These are phyloP conservation scores for Debaryomyces robertsiae DNA, from an alignment of 1,139 yeast genomes.

Conservation along the genomic window DNA sequence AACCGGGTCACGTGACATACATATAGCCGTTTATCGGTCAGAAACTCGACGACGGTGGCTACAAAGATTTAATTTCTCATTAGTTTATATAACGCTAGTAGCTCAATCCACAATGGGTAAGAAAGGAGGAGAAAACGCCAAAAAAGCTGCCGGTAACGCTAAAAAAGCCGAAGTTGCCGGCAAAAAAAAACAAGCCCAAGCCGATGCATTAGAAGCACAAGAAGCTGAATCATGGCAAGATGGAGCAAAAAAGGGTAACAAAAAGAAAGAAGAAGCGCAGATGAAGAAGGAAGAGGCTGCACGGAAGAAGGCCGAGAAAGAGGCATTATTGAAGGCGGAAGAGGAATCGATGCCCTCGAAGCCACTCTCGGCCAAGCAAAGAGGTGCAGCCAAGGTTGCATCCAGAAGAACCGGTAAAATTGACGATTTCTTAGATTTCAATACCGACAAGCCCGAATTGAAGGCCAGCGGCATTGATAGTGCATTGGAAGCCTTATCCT, in stretches of 20 bases:
- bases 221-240: conserved; percentile 72
- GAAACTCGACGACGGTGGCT: conserved; percentile 4
- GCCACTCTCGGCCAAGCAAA: conserved; percentile 52
- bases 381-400: conserved; percentile 75
- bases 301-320: conserved; percentile 66
- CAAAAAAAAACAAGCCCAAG: conserved; percentile 59
- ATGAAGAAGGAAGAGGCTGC: conserved; percentile 66
- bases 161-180: conserved; percentile 69
- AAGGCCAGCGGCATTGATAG: conserved; percentile 76
- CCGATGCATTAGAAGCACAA: conserved; percentile 48
- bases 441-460: conserved; percentile 53
- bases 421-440: conserved; percentile 61
- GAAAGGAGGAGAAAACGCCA: conserved; percentile 58
- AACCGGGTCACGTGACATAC: conserved; percentile 8
- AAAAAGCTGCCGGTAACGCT: conserved; percentile 72
- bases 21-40: conserved; percentile 2
- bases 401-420: conserved; percentile 64
- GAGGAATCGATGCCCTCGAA: conserved; percentile 64
- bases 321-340: conserved; percentile 61
- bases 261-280: conserved; percentile 67
- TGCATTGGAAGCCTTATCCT: conserved; percentile 75
- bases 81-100: no score
- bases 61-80: no score
- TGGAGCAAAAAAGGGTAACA: conserved; percentile 70
- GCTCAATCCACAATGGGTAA: conserved; percentile 51